These are phyloP conservation scores for Phyllosticta citrichinensis DNA, from an alignment of 2,329 filamentous ascomycete species.

Conservation along the genomic window DNA sequence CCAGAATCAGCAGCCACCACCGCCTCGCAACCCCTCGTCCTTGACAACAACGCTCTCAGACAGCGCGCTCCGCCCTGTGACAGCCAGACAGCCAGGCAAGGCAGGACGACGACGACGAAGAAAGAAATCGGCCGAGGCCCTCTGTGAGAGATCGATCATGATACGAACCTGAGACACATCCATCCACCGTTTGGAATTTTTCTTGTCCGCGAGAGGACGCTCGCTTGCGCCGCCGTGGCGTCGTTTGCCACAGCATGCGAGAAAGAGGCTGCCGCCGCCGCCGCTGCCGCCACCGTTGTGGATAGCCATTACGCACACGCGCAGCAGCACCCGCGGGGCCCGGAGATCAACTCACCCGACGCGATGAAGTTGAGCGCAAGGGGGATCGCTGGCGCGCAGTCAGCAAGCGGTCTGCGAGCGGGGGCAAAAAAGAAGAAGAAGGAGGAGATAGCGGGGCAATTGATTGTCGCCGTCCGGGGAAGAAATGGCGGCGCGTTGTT, in stretches of 20 bases:
- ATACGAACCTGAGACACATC: conserved; percentile 8
- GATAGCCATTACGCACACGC: not conserved
- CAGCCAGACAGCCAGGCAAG: not conserved
- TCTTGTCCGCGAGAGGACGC: not conserved
- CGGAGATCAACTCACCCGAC: conserved; percentile 61
- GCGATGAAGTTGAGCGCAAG: conserved; percentile 84
- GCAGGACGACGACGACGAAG: not conserved
- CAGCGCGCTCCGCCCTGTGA: not conserved
- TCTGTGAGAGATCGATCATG: conserved; percentile 10
- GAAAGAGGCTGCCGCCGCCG: conserved; percentile 2
- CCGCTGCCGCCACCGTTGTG: conserved; percentile 1
- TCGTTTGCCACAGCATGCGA: not conserved
- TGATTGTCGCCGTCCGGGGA: not conserved
- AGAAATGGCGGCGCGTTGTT: not conserved
- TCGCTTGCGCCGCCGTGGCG: not conserved
- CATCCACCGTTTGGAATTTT: not conserved
- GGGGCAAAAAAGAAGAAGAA: not conserved
- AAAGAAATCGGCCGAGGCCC: too few relatives aligned
- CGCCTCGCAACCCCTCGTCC: too few relatives aligned
- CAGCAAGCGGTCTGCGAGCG: not conserved
- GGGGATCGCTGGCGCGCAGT: conserved; percentile 52
- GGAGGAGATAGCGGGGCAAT: not conserved
- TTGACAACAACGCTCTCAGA: too few relatives aligned
- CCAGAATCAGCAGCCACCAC: too few relatives aligned
- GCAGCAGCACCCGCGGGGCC: not conserved